A percentile compares a stretch with the other conserved stretches of the same genome.
These are phyloP conservation scores for Micromonas commoda DNA, from an alignment of 139 green algal genomes.

Conservation along the genomic window DNA sequence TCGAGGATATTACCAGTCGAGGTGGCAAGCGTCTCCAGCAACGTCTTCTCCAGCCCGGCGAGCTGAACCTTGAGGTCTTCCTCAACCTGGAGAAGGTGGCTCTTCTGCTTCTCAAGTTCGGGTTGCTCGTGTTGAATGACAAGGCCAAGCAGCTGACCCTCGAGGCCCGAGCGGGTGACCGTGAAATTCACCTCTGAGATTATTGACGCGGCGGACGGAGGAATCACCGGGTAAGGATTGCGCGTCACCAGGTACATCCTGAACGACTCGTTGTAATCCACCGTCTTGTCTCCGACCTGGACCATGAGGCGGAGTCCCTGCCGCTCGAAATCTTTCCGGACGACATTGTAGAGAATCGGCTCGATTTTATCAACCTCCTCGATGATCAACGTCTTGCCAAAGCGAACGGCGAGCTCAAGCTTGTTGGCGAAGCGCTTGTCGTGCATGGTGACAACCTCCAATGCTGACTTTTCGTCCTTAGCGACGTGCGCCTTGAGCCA, in stretches of 20 bases:
- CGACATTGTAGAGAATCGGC: conserved; percentile 61
- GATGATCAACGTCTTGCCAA: conserved; percentile 71
- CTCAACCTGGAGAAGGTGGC: conserved; percentile 52
- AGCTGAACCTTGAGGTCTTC: conserved; percentile 64
- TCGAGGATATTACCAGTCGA: conserved; percentile 64
- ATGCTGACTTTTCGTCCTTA: not conserved
- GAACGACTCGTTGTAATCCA: conserved; percentile 71
- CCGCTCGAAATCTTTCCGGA: conserved; percentile 54
- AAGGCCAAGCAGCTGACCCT: conserved; percentile 56
- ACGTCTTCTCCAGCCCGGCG: conserved; percentile 50
- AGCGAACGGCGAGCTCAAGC: conserved; percentile 70
- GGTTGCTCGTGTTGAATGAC: conserved; percentile 64
- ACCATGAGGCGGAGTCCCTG: conserved; percentile 26
- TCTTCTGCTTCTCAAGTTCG: conserved; percentile 69
- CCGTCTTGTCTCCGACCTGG: conserved; percentile 39
- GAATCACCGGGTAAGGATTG: conserved; percentile 53
- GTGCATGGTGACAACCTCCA: conserved; percentile 54
- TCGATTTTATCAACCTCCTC: conserved; percentile 63
- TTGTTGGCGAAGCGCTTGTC: conserved; percentile 58
- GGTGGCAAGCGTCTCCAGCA: conserved; percentile 57
- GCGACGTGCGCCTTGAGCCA: conserved; percentile 59
- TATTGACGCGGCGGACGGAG: conserved; percentile 47
- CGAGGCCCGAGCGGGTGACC: conserved; percentile 45
- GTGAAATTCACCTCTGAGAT: conserved; percentile 66
- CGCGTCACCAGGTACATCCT: conserved; percentile 67